Evolutionary conservation across 164 flowering plant species (phyloP), one percentile per base, ranked within the genome.

Genomic region (Piper longum): DNA sequence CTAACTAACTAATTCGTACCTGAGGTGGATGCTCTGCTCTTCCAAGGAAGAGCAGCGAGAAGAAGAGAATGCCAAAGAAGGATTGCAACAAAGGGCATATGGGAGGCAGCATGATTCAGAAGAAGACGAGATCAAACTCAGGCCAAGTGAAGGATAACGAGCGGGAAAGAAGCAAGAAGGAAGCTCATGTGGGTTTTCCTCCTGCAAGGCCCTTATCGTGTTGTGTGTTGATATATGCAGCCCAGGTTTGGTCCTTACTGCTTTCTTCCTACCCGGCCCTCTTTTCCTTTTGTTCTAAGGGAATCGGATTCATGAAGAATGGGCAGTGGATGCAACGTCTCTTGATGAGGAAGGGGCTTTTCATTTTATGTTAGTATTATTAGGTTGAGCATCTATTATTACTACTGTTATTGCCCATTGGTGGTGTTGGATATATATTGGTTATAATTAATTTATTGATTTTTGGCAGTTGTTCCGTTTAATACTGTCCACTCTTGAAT

Each of bases 11-110:
- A 2, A 5, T 2, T 48, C 52, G 14, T 72, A 72, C 75, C 75
- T 72, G 44, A 51, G 69, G 69, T 4, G 59, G 58, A n/a, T 72
- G 64, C 40, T 54, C 63, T 65, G 75, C 66, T 39, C 52, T 44
- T 36, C 61, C 69, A 58, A 65, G 62, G 63, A 68, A 62, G 44
- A 62, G n/a, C 16, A 59, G 43, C 43, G 16, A 65, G 54, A 55
- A 65, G 43, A 55, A 62, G 60, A 66, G 19, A 14, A 58, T 52
- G 64, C 62, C 16, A 36, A 62, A 54, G 57, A 61, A 42, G 43
- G 42, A 17, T 12, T 58, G 63, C 19, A 43, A 56, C 39, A 40
- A 51, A 18, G 26, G 59, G 62, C 41, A 36, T 39, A 66, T 69
- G 61, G 59, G 39, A 55, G 72, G 57, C 42, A 14, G 17, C 62